These are phyloP conservation scores for Cardamine resedifolia DNA, from an alignment of 345 rosid genomes.

Conservation along the genomic window DNA sequence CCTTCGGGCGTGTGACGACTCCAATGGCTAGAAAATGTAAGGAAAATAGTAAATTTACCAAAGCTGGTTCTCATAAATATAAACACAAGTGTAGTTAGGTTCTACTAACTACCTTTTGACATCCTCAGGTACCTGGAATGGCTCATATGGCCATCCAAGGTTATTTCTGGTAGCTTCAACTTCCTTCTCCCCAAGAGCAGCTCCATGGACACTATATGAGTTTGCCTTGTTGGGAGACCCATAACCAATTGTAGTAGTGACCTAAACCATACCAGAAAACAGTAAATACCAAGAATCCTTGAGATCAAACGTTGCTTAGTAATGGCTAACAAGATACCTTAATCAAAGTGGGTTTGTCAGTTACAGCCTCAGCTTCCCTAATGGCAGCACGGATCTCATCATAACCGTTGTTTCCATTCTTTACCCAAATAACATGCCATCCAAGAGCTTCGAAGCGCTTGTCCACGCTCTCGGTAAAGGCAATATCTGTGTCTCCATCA, in stretches of 20 bases:
- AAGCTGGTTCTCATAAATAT: not conserved
- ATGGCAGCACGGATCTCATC: conserved; percentile 98
- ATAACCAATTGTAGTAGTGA: conserved; percentile 90
- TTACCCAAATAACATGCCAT: conserved; percentile 99
- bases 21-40: conserved; percentile 69
- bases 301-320: no score
- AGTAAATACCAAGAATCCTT: no score
- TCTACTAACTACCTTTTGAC: conserved; percentile 66
- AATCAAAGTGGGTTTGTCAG: conserved; percentile 83
- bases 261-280: conserved; percentile 36
- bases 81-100: not conserved
- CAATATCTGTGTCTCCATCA: conserved; percentile 95
- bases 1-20: conserved; percentile 73
- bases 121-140: conserved; percentile 92
- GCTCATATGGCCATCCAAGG: conserved; percentile 89
- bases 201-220: conserved; percentile 91
- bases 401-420: conserved; percentile 96
- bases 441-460: conserved; percentile 92
- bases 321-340: no score
- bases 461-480: conserved; percentile 86
- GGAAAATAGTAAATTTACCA: not conserved
- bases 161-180: conserved; percentile 96
- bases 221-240: conserved; percentile 98
- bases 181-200: conserved; percentile 97
- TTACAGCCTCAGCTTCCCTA: conserved; percentile 92